Evolutionary conservation across 2,329 filamentous ascomycete genomes (phyloP), one percentile per base, ranked within the genome.

Genomic region (Beauveria sp.): DNA sequence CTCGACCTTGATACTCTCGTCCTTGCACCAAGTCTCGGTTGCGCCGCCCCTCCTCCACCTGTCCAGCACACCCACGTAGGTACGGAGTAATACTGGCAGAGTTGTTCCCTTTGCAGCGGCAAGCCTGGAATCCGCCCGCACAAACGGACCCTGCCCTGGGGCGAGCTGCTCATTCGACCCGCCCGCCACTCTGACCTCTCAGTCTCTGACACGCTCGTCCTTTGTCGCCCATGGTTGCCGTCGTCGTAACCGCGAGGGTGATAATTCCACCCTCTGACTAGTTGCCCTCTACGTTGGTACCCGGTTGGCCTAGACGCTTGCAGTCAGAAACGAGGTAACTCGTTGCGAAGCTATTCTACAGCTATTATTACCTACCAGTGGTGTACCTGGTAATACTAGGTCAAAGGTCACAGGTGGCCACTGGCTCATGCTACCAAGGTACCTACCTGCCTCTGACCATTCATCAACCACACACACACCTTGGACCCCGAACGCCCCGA

Each of bases 111-210:
- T 8, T 49, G 46, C 34, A 59, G 46, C 48, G 24, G 46, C 31
- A 52, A 26, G 38, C 48, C 48, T 34, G 46, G 56, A 60, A 42
- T 48, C 57, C 57, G 57, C 57, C 31, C 31, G 10, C 31, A 42
- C 26, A 45, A 45, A 60, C 57, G 48, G 57, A 52, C 40, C 46
- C 57, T 60, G 48, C 34, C 49, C 57, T 51, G 57, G 48, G 56
- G 49, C 57, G 42, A 40, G 16, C 24, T 52, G 48, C 57, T 60
- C 57, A 60, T 46, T 34, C 38, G 57, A 60, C 57, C 57, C 57
- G 57, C 57, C 57, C 31, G 34, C 24, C 48, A 31, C 48, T 60
- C 57, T 52, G 57, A 60, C 48, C 57, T 60, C 57, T 59, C 46
- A 49, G 50, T 40, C 57, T 60, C 57, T 52, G 48, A 60, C 57